These are phyloP conservation scores for Cytospora chrysosperma DNA, from an alignment of 2,329 filamentous ascomycete species.

Conservation along the genomic window DNA sequence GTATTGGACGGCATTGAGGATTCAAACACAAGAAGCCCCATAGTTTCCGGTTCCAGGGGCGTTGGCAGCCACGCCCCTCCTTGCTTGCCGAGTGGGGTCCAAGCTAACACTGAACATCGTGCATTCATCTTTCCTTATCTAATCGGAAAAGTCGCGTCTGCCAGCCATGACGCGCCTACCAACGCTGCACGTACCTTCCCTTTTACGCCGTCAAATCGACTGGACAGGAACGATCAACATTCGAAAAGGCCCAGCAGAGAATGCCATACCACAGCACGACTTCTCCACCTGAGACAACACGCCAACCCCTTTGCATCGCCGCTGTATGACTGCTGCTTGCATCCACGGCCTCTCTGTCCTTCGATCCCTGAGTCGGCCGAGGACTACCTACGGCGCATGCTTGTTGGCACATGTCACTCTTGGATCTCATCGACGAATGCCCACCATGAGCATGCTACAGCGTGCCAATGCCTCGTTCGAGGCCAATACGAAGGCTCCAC, in stretches of 20 bases:
- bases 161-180: conserved; percentile 5
- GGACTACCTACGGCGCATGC: conserved; percentile 8
- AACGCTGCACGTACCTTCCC: neutral
- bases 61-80: neutral
- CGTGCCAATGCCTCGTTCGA: conserved; percentile 33
- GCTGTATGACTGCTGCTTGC: conserved; percentile 30
- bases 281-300: conserved; percentile 9
- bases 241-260: conserved; percentile 5
- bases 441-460: conserved; percentile 22
- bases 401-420: neutral
- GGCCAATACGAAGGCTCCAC: conserved; percentile 34
- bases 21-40: no score
- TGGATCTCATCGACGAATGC: neutral
- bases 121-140: conserved; percentile 4
- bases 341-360: conserved; percentile 22
- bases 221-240: conserved; percentile 10
- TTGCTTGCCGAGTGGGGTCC: no score
- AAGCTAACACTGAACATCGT: no score
- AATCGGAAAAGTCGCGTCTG: conserved; percentile 17
- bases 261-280: conserved; percentile 8
- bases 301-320: conserved; percentile 12
- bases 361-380: conserved; percentile 24
- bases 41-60: no score
- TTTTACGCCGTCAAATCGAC: neutral
- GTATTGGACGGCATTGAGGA: no score